phyloP scores from a whole-genome alignment of 164 flowering plant genomes.

The Houttuynia cordata region DNA sequence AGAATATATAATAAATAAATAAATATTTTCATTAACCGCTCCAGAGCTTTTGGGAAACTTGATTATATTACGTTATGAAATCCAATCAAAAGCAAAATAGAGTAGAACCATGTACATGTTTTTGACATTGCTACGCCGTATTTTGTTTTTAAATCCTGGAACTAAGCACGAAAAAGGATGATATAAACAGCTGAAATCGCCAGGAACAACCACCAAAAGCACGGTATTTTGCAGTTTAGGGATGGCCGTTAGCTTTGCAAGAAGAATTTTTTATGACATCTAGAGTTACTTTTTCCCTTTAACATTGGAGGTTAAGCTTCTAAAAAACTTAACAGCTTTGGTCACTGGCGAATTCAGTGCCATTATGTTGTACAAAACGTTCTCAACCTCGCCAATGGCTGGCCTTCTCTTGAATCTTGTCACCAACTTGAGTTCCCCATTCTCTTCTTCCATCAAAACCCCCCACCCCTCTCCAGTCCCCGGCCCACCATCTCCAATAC shows the following conservation, averaged over 20 bases:
- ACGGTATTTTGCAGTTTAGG: too few species aligned
- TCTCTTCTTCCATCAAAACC: constrained; percentile 72
- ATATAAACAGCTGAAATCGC: too few species aligned
- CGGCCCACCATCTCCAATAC: constrained; percentile 44
- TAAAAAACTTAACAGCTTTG: constrained; percentile 67
- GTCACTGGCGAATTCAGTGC: constrained; percentile 80
- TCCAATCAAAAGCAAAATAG: too few species aligned
- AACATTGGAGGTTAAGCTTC: constrained; percentile 56
- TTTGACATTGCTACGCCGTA: too few species aligned
- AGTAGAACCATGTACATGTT: too few species aligned
- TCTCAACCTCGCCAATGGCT: constrained; percentile 62
- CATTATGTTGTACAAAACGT: constrained; percentile 69
- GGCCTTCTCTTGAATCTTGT: constrained; percentile 60
- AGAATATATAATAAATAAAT: too few species aligned
- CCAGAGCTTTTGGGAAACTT: too few species aligned
- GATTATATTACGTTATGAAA: too few species aligned
- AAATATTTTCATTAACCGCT: too few species aligned
- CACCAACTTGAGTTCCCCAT: constrained; percentile 43
- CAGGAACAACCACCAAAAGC: too few species aligned
- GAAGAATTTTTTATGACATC: background rate
- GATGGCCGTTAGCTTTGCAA: too few species aligned
- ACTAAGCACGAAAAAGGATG: background rate
- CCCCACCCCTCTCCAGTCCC: constrained; percentile 35
- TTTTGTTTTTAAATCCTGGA: constrained; percentile 6
- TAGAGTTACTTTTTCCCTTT: constrained; percentile 37